Percentiles rank a stretch among this genome's conserved stretches.
Evolutionary conservation across 495 filamentous ascomycete species (phyloP).

Genomic region (Penicillium dipodomyicola): DNA sequence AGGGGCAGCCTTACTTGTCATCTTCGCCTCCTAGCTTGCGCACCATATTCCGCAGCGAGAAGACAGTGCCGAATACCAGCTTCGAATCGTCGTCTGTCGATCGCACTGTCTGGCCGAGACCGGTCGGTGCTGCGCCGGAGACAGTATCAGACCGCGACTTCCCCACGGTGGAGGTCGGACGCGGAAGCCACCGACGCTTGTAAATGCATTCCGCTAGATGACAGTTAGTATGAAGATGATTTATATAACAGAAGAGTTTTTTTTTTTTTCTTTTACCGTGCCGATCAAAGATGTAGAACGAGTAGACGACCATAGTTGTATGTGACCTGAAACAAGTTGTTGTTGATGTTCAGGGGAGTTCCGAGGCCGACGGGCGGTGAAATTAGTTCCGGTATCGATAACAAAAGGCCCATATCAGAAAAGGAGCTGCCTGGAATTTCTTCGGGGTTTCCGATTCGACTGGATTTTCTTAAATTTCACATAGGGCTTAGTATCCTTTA

Average conservation of each 20-base stretch:
- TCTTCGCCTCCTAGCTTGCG: constrained; percentile 88
- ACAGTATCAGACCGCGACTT: constrained; percentile 40
- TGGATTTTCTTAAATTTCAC: constrained; percentile 5
- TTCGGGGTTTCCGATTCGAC: constrained; percentile 26
- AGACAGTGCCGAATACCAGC: constrained; percentile 93
- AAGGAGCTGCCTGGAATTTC: constrained; percentile 33
- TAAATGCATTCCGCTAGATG: constrained; percentile 91
- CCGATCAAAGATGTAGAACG: constrained; percentile 98
- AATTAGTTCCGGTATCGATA: constrained; percentile 11
- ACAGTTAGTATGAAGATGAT: constrained; percentile 12
- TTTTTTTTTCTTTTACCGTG: constrained; percentile 65
- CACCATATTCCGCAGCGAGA: constrained; percentile 95
- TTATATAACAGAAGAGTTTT: background rate
- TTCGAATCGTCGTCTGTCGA: constrained; percentile 87
- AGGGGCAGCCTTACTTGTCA: constrained; percentile 56
- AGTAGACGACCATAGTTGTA: constrained; percentile 82
- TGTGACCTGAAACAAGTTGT: constrained; percentile 9
- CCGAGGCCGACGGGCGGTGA: constrained; percentile 22
- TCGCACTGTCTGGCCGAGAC: constrained; percentile 46
- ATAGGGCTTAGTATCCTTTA: background rate
- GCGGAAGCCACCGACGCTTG: constrained; percentile 71
- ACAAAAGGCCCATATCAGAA: constrained; percentile 30
- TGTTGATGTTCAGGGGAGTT: constrained; percentile 31
- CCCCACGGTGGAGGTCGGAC: constrained; percentile 42
- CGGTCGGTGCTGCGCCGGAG: constrained; percentile 32